A percentile compares a stretch with the other conserved stretches of the same genome.
Conservation (phyloP, 2,329 filamentous ascomycete species). For the Penicillium sp. region DNA sequence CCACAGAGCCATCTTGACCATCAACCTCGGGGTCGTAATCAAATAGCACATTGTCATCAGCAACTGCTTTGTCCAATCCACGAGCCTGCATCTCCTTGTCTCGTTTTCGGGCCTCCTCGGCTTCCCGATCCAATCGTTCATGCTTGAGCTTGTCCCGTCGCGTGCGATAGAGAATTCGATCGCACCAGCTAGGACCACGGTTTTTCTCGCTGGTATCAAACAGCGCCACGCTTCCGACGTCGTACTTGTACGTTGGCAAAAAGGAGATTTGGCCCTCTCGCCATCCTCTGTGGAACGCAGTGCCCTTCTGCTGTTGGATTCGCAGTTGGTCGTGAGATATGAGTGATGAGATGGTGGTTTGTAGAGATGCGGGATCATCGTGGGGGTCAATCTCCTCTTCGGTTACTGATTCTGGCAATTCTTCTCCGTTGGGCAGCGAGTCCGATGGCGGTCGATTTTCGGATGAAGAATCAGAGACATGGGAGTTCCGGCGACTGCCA, state of each 20-base stretch:
- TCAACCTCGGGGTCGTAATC: constrained; percentile 88
- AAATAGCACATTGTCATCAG: constrained; percentile 84
- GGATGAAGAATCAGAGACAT: background rate
- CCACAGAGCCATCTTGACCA: constrained; percentile 54
- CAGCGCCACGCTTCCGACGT: constrained; percentile 86
- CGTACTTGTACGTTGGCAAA: constrained; percentile 96
- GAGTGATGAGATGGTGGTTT: constrained; percentile 85
- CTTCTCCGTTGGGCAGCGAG: constrained; percentile 16
- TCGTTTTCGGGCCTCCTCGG: constrained; percentile 69
- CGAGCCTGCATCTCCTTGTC: constrained; percentile 86
- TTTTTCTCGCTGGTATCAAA: constrained; percentile 97
- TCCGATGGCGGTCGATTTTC: constrained; percentile 1
- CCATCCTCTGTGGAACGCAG: constrained; percentile 90
- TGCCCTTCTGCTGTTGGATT: constrained; percentile 74
- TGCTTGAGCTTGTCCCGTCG: constrained; percentile 71
- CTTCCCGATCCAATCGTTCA: constrained; percentile 67
- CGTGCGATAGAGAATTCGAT: constrained; percentile 87
- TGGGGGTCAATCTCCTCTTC: constrained; percentile 74
- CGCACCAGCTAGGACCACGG: constrained; percentile 93
- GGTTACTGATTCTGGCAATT: constrained; percentile 23
- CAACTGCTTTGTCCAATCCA: constrained; percentile 73
- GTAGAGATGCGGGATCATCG: constrained; percentile 82
- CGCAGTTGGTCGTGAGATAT: constrained; percentile 88
- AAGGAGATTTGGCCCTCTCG: constrained; percentile 86
- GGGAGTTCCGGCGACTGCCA: constrained; percentile 11